A percentile compares a stretch with the other conserved stretches of the same genome.
Evolutionary conservation across 192 early-diverging fungal species (phyloP).

Genomic region (Coemansia sp.): DNA sequence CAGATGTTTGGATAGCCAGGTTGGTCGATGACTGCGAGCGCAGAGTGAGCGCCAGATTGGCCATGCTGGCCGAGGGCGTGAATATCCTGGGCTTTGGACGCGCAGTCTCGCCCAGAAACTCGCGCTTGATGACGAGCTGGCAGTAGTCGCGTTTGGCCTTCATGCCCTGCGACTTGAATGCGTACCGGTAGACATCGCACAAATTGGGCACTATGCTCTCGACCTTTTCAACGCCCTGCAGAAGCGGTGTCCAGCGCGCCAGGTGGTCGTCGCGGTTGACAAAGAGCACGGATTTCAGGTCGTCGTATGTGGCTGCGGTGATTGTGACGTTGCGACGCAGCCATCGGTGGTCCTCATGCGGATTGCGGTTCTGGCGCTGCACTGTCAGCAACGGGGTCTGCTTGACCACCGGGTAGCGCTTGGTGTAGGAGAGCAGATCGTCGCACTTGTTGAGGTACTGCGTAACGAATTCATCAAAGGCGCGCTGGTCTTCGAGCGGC

Average conservation of each 20-base stretch:
- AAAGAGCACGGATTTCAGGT: constrained; percentile 22
- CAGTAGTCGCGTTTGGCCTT: constrained; percentile 40
- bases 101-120: constrained; percentile 26
- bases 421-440: constrained; percentile 39
- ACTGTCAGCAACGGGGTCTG: constrained; percentile 8
- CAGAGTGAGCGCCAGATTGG: constrained; percentile 21
- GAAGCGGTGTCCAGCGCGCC: constrained; percentile 26
- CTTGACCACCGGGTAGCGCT: constrained; percentile 30
- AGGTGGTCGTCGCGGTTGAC: constrained; percentile 16
- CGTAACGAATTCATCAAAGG: constrained; percentile 37
- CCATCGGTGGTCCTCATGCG: constrained; percentile 42
- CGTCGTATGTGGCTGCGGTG: constrained; percentile 17
- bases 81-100: constrained; percentile 29
- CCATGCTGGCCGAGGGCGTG: constrained; percentile 40
- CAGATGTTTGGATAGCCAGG: neutral
- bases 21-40: constrained; percentile 28
- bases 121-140: constrained; percentile 37
- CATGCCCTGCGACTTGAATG: constrained; percentile 25
- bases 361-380: constrained; percentile 45
- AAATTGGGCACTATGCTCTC: constrained; percentile 34
- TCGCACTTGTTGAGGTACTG: constrained; percentile 51
- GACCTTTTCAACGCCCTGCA: constrained; percentile 5
- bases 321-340: constrained; percentile 21
- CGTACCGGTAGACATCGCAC: constrained; percentile 17
- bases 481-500: constrained; percentile 15